phyloP scores from a whole-genome alignment of 2,329 filamentous ascomycete genomes.

The Colletotrichum filicis region DNA sequence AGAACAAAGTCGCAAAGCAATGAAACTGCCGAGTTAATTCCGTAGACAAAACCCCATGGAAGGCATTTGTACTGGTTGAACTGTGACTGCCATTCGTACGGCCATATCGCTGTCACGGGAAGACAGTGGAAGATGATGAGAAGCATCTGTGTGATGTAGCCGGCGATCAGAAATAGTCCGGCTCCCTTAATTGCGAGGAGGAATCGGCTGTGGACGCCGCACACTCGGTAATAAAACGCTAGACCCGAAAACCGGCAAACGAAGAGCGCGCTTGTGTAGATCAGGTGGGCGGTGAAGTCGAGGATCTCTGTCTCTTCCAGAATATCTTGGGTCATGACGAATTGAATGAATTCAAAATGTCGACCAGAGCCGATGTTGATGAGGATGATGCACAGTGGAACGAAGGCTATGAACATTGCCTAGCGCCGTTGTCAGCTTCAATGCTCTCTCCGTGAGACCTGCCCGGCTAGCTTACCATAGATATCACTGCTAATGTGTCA shows the following conservation, averaged over 20 bases:
- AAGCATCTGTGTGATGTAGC: constrained; percentile 59
- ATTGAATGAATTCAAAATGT: constrained; percentile 57
- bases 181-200: constrained; percentile 48
- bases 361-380: constrained; percentile 60
- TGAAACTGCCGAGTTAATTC: constrained; percentile 60
- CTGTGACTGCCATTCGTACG: constrained; percentile 58
- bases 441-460: not conserved
- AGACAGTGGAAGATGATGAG: constrained; percentile 62
- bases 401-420: constrained; percentile 51
- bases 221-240: constrained; percentile 61
- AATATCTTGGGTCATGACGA: constrained; percentile 54
- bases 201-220: constrained; percentile 49
- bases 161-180: constrained; percentile 50
- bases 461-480: constrained; percentile 43
- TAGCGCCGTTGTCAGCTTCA: constrained; percentile 34
- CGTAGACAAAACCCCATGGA: constrained; percentile 62
- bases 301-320: constrained; percentile 56
- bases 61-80: constrained; percentile 55
- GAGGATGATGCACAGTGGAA: constrained; percentile 53
- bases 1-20: constrained; percentile 61
- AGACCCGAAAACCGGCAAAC: constrained; percentile 62
- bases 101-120: constrained; percentile 63
- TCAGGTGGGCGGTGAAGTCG: constrained; percentile 61
- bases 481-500: constrained; percentile 48
- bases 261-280: constrained; percentile 62